Evolutionary conservation across 2,329 filamentous ascomycete genomes (phyloP).

Genomic region (Dactylellina drechsleri): DNA sequence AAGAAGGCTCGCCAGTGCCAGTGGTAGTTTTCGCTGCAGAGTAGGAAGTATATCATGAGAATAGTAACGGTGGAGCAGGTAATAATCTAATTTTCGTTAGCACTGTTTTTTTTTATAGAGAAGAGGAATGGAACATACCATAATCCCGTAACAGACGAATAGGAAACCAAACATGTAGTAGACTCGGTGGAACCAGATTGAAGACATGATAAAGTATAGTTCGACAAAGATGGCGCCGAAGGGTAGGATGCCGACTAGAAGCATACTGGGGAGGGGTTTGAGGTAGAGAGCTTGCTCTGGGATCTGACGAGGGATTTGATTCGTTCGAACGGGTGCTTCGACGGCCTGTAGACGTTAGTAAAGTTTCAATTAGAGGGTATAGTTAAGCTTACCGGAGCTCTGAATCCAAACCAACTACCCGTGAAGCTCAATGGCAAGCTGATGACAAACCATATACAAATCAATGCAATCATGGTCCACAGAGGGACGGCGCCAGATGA

Average conservation of each 20-base stretch:
- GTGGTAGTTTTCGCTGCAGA: conserved; percentile 96
- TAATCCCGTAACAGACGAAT: conserved; percentile 95
- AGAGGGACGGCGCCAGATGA: conserved; percentile 96
- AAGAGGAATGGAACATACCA: conserved; percentile 64
- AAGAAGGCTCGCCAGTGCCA: conserved; percentile 98
- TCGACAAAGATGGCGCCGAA: conserved; percentile 98
- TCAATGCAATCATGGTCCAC: conserved; percentile 92
- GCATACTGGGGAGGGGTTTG: conserved; percentile 85
- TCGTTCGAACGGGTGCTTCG: conserved; percentile 86
- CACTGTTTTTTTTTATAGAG: background rate
- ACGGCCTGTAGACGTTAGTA: conserved; percentile 65
- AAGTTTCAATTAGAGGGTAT: background rate
- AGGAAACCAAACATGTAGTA: conserved; percentile 99
- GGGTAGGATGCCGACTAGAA: conserved; percentile 89
- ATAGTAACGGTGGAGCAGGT: conserved; percentile 92
- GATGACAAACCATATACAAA: conserved; percentile 96
- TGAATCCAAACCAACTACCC: conserved; percentile 94
- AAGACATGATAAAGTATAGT: conserved; percentile 99
- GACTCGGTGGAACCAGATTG: conserved; percentile 97
- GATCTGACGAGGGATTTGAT: conserved; percentile 97
- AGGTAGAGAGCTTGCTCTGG: conserved; percentile 85
- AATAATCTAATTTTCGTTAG: conserved; percentile 69
- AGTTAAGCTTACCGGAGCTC: conserved; percentile 66
- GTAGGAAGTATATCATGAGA: conserved; percentile 92
- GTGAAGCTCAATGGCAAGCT: conserved; percentile 89